These are phyloP conservation scores for Fusarium keratoplasticum DNA, from an alignment of 2,329 filamentous ascomycete genomes.

Conservation along the genomic window DNA sequence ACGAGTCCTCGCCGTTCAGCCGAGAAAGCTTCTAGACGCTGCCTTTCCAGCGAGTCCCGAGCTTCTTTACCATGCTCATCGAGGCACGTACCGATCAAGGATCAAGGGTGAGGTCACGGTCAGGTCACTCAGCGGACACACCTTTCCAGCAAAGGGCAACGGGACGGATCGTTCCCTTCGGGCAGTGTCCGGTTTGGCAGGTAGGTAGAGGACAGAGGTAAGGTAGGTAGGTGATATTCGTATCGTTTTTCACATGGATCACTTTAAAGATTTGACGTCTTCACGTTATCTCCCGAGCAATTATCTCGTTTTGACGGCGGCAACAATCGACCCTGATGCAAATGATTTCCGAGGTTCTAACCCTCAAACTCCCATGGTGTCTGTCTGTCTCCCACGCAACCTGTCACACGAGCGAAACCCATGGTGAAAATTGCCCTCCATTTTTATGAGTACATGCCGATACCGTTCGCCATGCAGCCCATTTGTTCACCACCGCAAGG, in stretches of 20 bases:
- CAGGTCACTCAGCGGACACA: constrained; percentile 5
- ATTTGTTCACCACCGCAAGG: constrained; percentile 57
- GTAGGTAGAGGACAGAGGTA: constrained; percentile 9
- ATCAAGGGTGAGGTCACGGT: constrained; percentile 10
- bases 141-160: not conserved
- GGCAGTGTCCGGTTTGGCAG: constrained; percentile 14
- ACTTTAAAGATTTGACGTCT: constrained; percentile 40
- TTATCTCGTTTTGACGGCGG: constrained; percentile 51
- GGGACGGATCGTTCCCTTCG: constrained; percentile 23
- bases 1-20: constrained; percentile 1
- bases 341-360: constrained; percentile 62
- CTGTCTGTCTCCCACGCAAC: constrained; percentile 50
- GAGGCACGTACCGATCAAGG: not conserved
- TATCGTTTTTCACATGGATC: constrained; percentile 32
- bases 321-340: constrained; percentile 59
- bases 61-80: not conserved
- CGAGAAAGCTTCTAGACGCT: not conserved
- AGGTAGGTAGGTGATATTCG: constrained; percentile 13
- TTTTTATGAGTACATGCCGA: constrained; percentile 62
- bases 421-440: constrained; percentile 55
- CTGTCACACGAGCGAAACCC: constrained; percentile 54
- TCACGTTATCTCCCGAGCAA: constrained; percentile 46
- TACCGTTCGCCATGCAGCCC: constrained; percentile 57
- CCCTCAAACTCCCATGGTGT: constrained; percentile 60
- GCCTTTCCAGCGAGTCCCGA: not conserved